A percentile compares a stretch with the other conserved stretches of the same genome.
Conservation (phyloP, 225 moss, liverwort and hornwort species). For the Marchantia polymorpha region DNA sequence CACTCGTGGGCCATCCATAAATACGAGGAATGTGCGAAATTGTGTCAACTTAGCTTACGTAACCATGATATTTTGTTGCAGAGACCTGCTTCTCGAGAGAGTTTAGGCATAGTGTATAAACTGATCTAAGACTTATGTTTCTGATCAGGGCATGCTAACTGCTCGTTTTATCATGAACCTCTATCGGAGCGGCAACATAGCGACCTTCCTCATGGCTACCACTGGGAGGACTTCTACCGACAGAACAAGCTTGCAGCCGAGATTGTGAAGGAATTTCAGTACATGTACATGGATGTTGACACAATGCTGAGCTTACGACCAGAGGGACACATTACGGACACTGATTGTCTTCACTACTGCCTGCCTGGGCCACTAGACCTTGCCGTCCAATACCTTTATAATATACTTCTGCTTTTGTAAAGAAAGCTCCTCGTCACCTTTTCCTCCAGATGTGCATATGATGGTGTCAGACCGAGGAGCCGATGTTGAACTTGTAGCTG, state of each 20-base stretch:
- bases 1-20: no score
- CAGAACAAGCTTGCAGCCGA: slow-evolving; percentile 43
- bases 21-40: no score
- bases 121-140: not conserved
- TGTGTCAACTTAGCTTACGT: no score
- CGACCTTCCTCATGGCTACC: not conserved
- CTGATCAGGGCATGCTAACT: slow-evolving; percentile 30
- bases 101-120: no score
- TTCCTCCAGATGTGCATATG: not conserved
- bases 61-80: no score
- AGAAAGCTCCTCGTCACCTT: not conserved
- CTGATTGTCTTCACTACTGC: slow-evolving; percentile 52
- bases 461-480: no score
- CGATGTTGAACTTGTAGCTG: no score
- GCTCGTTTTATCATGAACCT: slow-evolving; percentile 14
- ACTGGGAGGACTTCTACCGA: slow-evolving; percentile 36
- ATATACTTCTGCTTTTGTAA: slow-evolving; percentile 34
- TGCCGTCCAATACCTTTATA: slow-evolving; percentile 40
- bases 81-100: no score
- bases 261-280: slow-evolving; percentile 40
- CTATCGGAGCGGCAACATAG: not conserved
- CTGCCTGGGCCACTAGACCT: slow-evolving; percentile 50
- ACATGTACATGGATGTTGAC: slow-evolving; percentile 49
- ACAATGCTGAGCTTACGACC: slow-evolving; percentile 43
- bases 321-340: slow-evolving; percentile 32